phyloP scores from a whole-genome alignment of 805 yeast genomes.

The Zygosaccharomyces lentus region DNA sequence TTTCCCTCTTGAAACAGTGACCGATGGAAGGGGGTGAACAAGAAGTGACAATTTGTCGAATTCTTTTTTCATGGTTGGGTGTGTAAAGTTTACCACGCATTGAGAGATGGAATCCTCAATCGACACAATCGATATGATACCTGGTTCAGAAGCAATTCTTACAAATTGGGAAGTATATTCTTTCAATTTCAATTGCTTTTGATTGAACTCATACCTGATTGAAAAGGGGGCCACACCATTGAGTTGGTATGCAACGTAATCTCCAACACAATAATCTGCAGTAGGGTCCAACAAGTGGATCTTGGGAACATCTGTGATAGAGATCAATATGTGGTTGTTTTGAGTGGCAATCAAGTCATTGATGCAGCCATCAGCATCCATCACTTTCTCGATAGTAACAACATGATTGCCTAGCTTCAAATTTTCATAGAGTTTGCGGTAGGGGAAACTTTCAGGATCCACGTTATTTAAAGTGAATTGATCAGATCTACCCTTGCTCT shows the following conservation, averaged over 20 bases:
- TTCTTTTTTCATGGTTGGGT: slow-evolving; percentile 33
- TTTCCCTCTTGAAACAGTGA: slow-evolving; percentile 78
- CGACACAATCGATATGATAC: slow-evolving; percentile 62
- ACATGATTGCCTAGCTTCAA: slow-evolving; percentile 68
- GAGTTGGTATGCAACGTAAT: slow-evolving; percentile 69
- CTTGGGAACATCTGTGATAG: slow-evolving; percentile 73
- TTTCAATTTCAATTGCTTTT: slow-evolving; percentile 51
- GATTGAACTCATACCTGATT: slow-evolving; percentile 70
- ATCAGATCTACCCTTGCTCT: slow-evolving; percentile 51
- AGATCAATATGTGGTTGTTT: slow-evolving; percentile 45
- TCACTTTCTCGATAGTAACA: slow-evolving; percentile 52
- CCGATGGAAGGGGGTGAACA: slow-evolving; percentile 66
- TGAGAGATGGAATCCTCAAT: slow-evolving; percentile 70
- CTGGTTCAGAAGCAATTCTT: slow-evolving; percentile 78
- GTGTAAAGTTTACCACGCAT: slow-evolving; percentile 61
- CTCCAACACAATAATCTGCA: slow-evolving; percentile 83
- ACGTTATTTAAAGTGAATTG: slow-evolving; percentile 44
- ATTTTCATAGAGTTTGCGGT: slow-evolving; percentile 45
- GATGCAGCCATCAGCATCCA: slow-evolving; percentile 68
- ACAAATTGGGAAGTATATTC: slow-evolving; percentile 48
- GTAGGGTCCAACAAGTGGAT: slow-evolving; percentile 44
- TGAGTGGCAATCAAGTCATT: slow-evolving; percentile 39
- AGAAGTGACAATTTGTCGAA: slow-evolving; percentile 35
- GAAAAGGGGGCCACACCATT: slow-evolving; percentile 79
- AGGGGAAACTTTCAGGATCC: slow-evolving; percentile 35